Base-by-base conservation (phyloP, 2,329 filamentous ascomycete species). In the Aspergillus cejpii region DNA sequence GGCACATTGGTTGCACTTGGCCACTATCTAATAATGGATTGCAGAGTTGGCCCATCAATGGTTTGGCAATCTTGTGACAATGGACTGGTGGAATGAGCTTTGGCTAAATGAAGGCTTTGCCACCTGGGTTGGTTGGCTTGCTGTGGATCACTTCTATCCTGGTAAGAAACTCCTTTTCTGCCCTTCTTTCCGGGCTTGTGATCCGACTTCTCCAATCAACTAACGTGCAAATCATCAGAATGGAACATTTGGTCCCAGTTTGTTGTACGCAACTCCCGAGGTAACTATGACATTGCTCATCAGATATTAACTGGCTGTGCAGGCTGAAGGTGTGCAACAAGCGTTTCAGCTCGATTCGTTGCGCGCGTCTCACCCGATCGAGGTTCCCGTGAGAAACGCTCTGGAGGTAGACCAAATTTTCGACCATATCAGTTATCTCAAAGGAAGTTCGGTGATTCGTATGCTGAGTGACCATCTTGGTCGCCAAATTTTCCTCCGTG, bases 181-280 rank as follows among this genome's bases (percentile, higher is more conserved):
- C 17, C 5, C 31, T 34, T n/a, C 31, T 17, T 5, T 34, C 10
- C 17, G 14, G 15, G 17, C 17, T 11, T 11, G 10, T 20, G 17
- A n/a, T 15, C 1, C 8, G 23, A 27, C 12, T 4, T 24, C 10
- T 6, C n/a, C 6, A 34, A 34, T 14, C 2, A 41, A 33, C 56
- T 64, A 50, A 63, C 44, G 5, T 31, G 29, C 20, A 37, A 28
- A 37, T 8, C 23, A 45, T 23, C 50, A 78, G 91, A 96, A 55
- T 97, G 92, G 91, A 84, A 97, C 59, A 85, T 97, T 24, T 98
- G 92, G 92, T 84, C 87, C 47, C 90, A 96, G 71, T 98, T 96
- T 70, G 87, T 97, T 59, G 78, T 81, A 76, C 74, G 77, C 72
- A 73, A 68, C 66, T 67, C 71, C 48, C 71, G 69, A 79, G 77